These are phyloP conservation scores for Penicillium vulpinum DNA, from an alignment of 2,329 filamentous ascomycete genomes.

Conservation along the genomic window DNA sequence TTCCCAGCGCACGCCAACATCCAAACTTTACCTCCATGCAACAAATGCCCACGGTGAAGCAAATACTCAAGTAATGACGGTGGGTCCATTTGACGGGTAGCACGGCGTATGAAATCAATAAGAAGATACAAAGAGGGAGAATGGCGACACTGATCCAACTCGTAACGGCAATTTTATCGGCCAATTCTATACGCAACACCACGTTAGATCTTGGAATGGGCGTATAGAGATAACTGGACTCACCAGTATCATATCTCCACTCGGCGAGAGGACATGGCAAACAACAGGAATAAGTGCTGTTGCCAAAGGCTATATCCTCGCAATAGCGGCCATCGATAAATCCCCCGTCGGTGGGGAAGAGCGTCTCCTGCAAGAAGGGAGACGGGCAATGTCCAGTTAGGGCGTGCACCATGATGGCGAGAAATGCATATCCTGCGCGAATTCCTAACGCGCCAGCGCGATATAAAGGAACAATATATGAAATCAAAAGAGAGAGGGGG, in stretches of 20 bases:
- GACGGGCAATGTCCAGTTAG: constrained; percentile 58
- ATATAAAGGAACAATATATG: constrained; percentile 3
- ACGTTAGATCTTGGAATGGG: constrained; percentile 10
- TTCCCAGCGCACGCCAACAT: neutral
- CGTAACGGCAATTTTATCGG: constrained; percentile 62
- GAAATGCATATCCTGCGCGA: constrained; percentile 17
- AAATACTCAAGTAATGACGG: constrained; percentile 90
- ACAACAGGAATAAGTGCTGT: constrained; percentile 67
- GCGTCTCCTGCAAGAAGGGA: constrained; percentile 67
- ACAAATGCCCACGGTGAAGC: constrained; percentile 71
- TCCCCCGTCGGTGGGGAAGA: constrained; percentile 63
- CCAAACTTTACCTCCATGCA: constrained; percentile 69
- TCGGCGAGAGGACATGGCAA: constrained; percentile 85
- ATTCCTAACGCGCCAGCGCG: constrained; percentile 27
- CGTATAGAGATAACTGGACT: constrained; percentile 5
- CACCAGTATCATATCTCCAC: constrained; percentile 66
- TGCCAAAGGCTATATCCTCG: constrained; percentile 45
- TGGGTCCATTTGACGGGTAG: constrained; percentile 86
- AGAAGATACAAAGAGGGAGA: constrained; percentile 69
- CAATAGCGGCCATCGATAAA: constrained; percentile 65
- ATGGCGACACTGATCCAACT: constrained; percentile 81
- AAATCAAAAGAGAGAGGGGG: neutral
- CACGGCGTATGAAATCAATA: constrained; percentile 75
- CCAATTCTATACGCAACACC: constrained; percentile 49
- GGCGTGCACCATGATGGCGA: constrained; percentile 25